Evolutionary conservation across 1,284 basidiomycete genomes (phyloP).

Genomic region (Sporisorium sorghi): DNA sequence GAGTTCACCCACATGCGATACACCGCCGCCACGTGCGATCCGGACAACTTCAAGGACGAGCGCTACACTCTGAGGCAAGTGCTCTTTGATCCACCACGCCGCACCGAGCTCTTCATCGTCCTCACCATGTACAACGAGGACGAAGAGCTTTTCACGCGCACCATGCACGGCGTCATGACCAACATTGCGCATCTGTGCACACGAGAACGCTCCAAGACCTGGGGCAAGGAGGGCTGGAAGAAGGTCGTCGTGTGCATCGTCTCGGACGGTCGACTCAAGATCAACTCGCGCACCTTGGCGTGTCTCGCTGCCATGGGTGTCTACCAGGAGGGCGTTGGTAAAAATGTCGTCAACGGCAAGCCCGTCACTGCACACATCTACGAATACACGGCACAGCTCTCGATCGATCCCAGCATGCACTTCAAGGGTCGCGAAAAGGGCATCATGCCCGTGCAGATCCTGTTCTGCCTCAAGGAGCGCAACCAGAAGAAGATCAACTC

Average conservation of each 20-base stretch:
- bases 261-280: slow-evolving; percentile 89
- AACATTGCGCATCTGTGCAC: slow-evolving; percentile 77
- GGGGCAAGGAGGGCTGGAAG: slow-evolving; percentile 97
- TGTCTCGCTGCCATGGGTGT: slow-evolving; percentile 83
- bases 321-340: slow-evolving; percentile 92
- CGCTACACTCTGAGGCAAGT: slow-evolving; percentile 64
- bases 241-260: slow-evolving; percentile 80
- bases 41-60: slow-evolving; percentile 84
- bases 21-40: slow-evolving; percentile 71
- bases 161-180: slow-evolving; percentile 68
- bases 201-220: slow-evolving; percentile 85
- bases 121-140: slow-evolving; percentile 68
- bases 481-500: slow-evolving; percentile 79
- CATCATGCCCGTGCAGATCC: slow-evolving; percentile 85
- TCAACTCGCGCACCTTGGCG: slow-evolving; percentile 94
- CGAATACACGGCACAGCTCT: slow-evolving; percentile 77
- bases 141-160: slow-evolving; percentile 61
- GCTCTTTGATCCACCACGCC: slow-evolving; percentile 63
- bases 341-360: slow-evolving; percentile 85
- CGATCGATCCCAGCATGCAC: slow-evolving; percentile 81
- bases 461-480: slow-evolving; percentile 76
- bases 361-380: slow-evolving; percentile 91
- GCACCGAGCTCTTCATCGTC: slow-evolving; percentile 67
- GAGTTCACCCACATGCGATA: slow-evolving; percentile 82
- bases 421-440: slow-evolving; percentile 83